Base-by-base conservation (phyloP, 495 filamentous ascomycete genomes). In the Margaritispora aquatica region DNA sequence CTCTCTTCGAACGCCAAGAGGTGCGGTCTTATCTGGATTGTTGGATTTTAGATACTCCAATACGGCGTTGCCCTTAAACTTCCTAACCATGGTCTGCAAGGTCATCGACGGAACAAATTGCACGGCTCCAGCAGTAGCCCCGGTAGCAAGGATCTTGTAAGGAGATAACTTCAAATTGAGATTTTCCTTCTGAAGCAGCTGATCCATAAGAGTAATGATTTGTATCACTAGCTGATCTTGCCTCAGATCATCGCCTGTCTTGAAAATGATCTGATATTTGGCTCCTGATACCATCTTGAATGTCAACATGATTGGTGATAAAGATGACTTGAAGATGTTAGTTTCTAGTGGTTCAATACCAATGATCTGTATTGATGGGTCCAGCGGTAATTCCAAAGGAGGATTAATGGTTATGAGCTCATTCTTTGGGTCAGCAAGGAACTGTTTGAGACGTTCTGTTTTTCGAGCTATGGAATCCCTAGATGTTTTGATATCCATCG, bases 141-240 rank as follows among this genome's bases (percentile, higher is more conserved):
- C 88, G 4, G 95, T 97, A 5, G 94, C 95, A 10, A 99, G 84
- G 61, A 97, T 96, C 57, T 92, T 90, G 75, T 97, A 99, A 4
- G 94, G 94, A 0, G 92, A 89, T 1, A 99, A 78, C 69, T 95
- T 96, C 22, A 99, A 81, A 71, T 99, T 94, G 2, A 99, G 83
- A 65, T 99, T 99, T 68, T 97, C 94, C 65, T 97, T 97, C 50
- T 87, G 88, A 13, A 99, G 82, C 17, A 99, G 85, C 26, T 92
- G 88, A 66, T 99, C 94, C 94, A 99, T 99, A 50, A 99, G 80
- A 1, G 88, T 95, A 70, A 99, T 96, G 65, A 97, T 97, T 62
- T 99, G 94, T 61, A 99, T 95, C 49, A 97, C 92, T 0, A 99
- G 83, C 71, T 99, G 94, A 66, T 99, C 94, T 72, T 99, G 94